These are phyloP conservation scores for Aspergillus sp. DNA, from an alignment of 2,329 filamentous ascomycete genomes.

Conservation along the genomic window DNA sequence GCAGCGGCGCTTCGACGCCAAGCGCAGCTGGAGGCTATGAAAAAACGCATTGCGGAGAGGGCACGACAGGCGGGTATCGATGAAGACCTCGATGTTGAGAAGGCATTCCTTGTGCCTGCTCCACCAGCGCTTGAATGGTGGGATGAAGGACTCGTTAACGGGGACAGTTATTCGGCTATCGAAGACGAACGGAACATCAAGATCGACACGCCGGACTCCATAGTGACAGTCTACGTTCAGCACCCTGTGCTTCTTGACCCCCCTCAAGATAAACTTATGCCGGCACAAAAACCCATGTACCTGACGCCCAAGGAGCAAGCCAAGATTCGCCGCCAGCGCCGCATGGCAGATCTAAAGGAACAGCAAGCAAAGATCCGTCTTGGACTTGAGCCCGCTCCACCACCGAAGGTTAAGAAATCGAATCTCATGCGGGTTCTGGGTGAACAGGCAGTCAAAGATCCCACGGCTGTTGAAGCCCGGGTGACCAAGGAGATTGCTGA, in stretches of 20 bases:
- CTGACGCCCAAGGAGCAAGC: slow-evolving; percentile 88
- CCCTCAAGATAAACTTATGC: slow-evolving; percentile 80
- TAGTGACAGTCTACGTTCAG: slow-evolving; percentile 88
- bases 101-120: slow-evolving; percentile 77
- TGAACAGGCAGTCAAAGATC: slow-evolving; percentile 90
- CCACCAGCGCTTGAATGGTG: slow-evolving; percentile 96
- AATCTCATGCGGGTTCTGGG: slow-evolving; percentile 97
- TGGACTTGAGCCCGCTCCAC: slow-evolving; percentile 82
- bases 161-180: slow-evolving; percentile 70
- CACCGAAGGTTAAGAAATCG: slow-evolving; percentile 94
- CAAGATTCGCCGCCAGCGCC: slow-evolving; percentile 82
- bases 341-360: slow-evolving; percentile 92
- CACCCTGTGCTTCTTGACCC: slow-evolving; percentile 89
- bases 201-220: slow-evolving; percentile 73
- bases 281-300: slow-evolving; percentile 83
- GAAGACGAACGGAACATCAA: slow-evolving; percentile 66
- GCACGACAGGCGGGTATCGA: slow-evolving; percentile 90
- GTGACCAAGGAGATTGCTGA: slow-evolving; percentile 92
- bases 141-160: slow-evolving; percentile 84
- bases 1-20: slow-evolving; percentile 85
- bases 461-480: slow-evolving; percentile 90
- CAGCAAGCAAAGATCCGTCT: slow-evolving; percentile 93
- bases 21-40: slow-evolving; percentile 88
- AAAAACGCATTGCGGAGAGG: slow-evolving; percentile 84
- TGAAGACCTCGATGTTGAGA: slow-evolving; percentile 84